These are phyloP conservation scores for Lithohypha guttulata DNA, from an alignment of 2,329 filamentous ascomycete genomes.

Conservation along the genomic window DNA sequence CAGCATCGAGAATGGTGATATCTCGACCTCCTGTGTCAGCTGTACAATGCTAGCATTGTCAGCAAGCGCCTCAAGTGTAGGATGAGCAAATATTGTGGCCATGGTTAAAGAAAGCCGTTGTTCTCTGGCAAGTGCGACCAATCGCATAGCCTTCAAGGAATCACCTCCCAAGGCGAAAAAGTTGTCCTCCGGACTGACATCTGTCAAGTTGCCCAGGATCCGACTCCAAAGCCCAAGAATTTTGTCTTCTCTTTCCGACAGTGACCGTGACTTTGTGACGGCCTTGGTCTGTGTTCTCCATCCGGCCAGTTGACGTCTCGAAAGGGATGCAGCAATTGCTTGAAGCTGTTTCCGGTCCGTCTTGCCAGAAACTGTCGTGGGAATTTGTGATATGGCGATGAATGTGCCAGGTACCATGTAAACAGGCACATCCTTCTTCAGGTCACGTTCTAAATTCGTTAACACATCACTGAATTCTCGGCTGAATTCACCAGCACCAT, in stretches of 20 bases:
- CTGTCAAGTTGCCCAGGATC: conserved; percentile 22
- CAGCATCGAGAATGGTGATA: conserved; percentile 16
- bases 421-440: conserved; percentile 23
- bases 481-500: neutral
- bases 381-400: conserved; percentile 26
- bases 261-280: too few relatives aligned
- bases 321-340: conserved; percentile 12
- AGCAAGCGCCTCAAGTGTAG: conserved; percentile 35
- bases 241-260: conserved; percentile 22
- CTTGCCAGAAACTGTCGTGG: conserved; percentile 26
- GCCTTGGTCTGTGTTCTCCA: conserved; percentile 5
- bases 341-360: conserved; percentile 26
- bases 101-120: conserved; percentile 20
- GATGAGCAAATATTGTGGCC: conserved; percentile 26
- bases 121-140: conserved; percentile 21
- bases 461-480: conserved; percentile 9
- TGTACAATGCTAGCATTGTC: conserved; percentile 33
- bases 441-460: conserved; percentile 15
- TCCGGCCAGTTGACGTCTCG: conserved; percentile 19
- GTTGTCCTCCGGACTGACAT: conserved; percentile 18
- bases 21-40: conserved; percentile 4
- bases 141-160: conserved; percentile 25
- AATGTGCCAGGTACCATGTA: conserved; percentile 29
- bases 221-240: conserved; percentile 11
- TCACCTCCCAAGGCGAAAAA: conserved; percentile 27